A percentile compares a stretch with the other conserved stretches of the same genome.
Evolutionary conservation across 495 filamentous ascomycete species (phyloP).

Genomic region (Penicillium pancosmium): DNA sequence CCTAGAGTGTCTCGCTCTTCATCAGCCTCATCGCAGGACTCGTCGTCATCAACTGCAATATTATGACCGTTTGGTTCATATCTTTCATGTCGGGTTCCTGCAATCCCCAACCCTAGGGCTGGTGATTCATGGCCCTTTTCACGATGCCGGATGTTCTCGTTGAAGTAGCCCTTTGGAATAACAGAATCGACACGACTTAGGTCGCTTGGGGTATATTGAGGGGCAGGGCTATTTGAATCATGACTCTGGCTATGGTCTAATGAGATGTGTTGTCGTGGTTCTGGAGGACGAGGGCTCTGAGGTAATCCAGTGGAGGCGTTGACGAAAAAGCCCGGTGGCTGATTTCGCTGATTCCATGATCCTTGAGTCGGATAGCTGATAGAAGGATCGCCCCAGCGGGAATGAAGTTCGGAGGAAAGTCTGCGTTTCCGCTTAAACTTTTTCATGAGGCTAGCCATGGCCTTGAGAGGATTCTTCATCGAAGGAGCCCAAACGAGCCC

Average conservation of each 20-base stretch:
- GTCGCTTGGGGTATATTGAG: conserved; percentile 1
- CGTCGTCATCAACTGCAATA: conserved; percentile 20
- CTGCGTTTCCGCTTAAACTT: conserved; percentile 43
- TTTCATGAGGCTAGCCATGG: conserved; percentile 41
- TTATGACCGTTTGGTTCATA: conserved; percentile 10
- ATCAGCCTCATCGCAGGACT: conserved; percentile 29
- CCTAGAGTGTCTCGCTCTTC: conserved; percentile 25
- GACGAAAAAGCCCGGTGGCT: conserved; percentile 21
- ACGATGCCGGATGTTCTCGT: conserved; percentile 35
- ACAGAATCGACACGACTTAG: conserved; percentile 13
- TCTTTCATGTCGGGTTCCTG: neutral
- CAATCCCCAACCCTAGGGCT: conserved; percentile 17
- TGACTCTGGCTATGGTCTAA: neutral
- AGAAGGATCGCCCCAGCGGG: conserved; percentile 46
- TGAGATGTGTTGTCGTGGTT: conserved; percentile 12
- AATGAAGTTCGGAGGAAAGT: conserved; percentile 44
- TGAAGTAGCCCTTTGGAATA: conserved; percentile 45
- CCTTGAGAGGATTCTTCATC: conserved; percentile 32
- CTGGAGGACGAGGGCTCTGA: conserved; percentile 7
- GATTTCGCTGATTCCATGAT: conserved; percentile 47
- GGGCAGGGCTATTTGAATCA: neutral
- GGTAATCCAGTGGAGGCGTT: conserved; percentile 8
- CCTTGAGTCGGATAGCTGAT: conserved; percentile 48
- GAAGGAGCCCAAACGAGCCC: conserved; percentile 9
- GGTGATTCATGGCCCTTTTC: conserved; percentile 13